Percentiles rank a stretch among this genome's conserved stretches.
Evolutionary conservation across 345 rosid species (phyloP).

Genomic region (Bruguiera gymnorhiza): DNA sequence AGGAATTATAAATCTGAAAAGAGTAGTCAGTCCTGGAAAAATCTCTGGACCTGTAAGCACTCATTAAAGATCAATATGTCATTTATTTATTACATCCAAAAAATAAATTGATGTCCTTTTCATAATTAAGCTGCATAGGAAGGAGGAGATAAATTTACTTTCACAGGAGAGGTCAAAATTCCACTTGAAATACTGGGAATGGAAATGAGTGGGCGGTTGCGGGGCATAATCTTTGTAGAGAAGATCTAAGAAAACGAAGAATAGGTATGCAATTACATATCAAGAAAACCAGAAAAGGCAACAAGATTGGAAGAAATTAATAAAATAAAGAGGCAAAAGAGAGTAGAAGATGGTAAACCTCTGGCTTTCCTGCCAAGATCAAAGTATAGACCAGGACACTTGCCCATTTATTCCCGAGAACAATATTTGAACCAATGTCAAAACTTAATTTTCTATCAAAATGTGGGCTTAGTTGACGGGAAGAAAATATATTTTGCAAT

Average conservation of each 20-base stretch:
- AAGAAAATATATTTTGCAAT: constrained; percentile 21
- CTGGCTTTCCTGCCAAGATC: constrained; percentile 52
- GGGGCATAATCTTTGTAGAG: constrained; percentile 52
- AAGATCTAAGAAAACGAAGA: constrained; percentile 33
- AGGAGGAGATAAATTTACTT: constrained; percentile 32
- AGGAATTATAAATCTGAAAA: constrained; percentile 39
- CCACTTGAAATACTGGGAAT: constrained; percentile 28
- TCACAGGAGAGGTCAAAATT: constrained; percentile 43
- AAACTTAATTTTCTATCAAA: constrained; percentile 11
- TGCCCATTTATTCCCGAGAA: constrained; percentile 26
- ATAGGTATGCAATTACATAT: background rate
- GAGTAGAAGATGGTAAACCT: constrained; percentile 28
- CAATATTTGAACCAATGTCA: background rate
- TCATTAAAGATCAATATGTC: background rate
- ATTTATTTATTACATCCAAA: background rate
- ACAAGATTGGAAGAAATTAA: background rate
- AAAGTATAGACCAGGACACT: constrained; percentile 39
- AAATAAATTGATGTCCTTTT: too few relatives aligned
- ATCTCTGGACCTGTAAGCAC: constrained; percentile 40
- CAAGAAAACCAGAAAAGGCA: background rate
- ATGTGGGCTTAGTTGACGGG: background rate
- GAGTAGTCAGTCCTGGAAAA: constrained; percentile 45
- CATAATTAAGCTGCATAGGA: background rate
- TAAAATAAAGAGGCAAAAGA: background rate
- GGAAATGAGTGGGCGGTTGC: constrained; percentile 36